Percentiles rank a stretch among this genome's conserved stretches.
Conservation (phyloP, 2,329 filamentous ascomycete species). For the Fusarium mangiferae region DNA sequence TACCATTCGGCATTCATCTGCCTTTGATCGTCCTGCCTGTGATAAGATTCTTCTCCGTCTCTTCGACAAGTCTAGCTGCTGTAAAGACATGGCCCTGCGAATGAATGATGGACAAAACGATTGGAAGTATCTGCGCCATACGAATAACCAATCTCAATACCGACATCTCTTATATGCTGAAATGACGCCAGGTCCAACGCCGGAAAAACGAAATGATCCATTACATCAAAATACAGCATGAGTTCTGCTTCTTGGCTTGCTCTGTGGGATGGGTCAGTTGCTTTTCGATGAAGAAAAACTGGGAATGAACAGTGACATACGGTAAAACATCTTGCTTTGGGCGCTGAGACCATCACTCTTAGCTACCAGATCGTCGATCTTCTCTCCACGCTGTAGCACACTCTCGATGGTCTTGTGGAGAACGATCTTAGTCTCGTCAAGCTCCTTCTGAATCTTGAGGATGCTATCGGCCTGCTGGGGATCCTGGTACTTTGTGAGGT, state of each 20-base stretch:
- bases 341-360: slow-evolving; percentile 92
- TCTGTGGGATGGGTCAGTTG: slow-evolving; percentile 48
- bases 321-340: slow-evolving; percentile 98
- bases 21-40: slow-evolving; percentile 4
- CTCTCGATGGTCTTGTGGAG: slow-evolving; percentile 97
- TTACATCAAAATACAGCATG: slow-evolving; percentile 78
- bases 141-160: slow-evolving; percentile 49
- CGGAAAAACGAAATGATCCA: slow-evolving; percentile 43
- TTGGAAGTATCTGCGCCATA: slow-evolving; percentile 43
- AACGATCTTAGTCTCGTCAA: slow-evolving; percentile 97
- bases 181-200: slow-evolving; percentile 48
- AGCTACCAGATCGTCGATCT: slow-evolving; percentile 91
- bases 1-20: slow-evolving; percentile 17
- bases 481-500: slow-evolving; percentile 81
- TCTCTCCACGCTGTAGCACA: slow-evolving; percentile 89
- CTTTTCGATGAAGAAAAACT: not conserved
- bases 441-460: slow-evolving; percentile 93
- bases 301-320: slow-evolving; percentile 55
- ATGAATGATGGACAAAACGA: slow-evolving; percentile 42
- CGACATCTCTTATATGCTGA: slow-evolving; percentile 44
- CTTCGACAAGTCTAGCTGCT: slow-evolving; percentile 31
- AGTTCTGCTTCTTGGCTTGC: slow-evolving; percentile 83
- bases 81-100: slow-evolving; percentile 34
- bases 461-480: slow-evolving; percentile 91
- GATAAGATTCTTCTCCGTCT: slow-evolving; percentile 8